Base-by-base conservation (phyloP, 805 yeast genomes). In the Kodamaea neixiangensis region DNA sequence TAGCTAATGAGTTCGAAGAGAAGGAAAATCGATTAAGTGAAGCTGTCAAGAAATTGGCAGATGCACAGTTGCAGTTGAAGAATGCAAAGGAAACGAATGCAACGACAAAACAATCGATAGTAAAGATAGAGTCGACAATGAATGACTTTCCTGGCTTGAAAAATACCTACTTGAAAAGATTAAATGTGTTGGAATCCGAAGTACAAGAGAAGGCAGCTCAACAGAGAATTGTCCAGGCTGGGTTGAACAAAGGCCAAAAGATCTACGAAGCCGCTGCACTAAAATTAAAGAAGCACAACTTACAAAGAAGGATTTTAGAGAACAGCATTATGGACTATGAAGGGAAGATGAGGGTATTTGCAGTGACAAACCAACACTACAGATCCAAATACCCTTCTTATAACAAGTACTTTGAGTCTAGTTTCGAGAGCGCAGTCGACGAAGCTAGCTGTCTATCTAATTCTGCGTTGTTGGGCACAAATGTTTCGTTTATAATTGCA, bases 291-390 rank as follows among this genome's bases (percentile, higher is more conserved):
- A 25, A 15, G 18, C 51, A 48, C 9, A 43, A 48, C 14, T 3
- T 13, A 7, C 35, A 48, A 35, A 67, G 78, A 50, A 68, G 77
- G 54, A 66, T 71, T 7, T 60, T 82, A 37, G 83, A 81, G 59
- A 79, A 80, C 56, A 70, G 80, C 1, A 81, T 82, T 7, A 61
- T 71, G 68, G 62, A 65, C 20, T 61, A 63, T 46, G 63, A 67
- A 46, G 59, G 63, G 0, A 60, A 56, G 38, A 21, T 59, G 11
- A 51, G 76, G 41, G 66, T 67, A 1, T 68, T 64, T 48, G 55
- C 62, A 7, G n/a, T 14, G 20, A 34, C 20, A 2, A 20, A 31
- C 13, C 3, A 25, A 31, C 18, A n/a, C n/a, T 14, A 17, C 51
- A 34, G n/a, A 42, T 37, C 14, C 34, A 41, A 6, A 22, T 19